Percentiles rank a stretch among this genome's conserved stretches.
Conservation (phyloP, 805 yeast species). For the Cyberlindnera petersonii region DNA sequence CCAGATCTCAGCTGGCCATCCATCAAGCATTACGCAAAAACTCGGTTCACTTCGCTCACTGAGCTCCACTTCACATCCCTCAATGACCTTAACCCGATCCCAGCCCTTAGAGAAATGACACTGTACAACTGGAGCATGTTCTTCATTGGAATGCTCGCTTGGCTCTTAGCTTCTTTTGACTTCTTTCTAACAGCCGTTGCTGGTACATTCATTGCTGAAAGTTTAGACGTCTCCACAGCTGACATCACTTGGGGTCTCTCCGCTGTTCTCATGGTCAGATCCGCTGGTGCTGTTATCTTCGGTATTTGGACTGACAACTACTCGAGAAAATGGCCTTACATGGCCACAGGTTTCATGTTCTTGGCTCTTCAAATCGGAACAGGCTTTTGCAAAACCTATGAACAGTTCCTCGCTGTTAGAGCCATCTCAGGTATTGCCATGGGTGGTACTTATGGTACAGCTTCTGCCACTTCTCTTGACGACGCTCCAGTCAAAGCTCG, state of each 20-base stretch:
- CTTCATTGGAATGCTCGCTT: conserved; percentile 54
- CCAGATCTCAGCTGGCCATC: conserved; percentile 13
- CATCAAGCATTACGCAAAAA: conserved; percentile 19
- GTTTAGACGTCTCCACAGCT: conserved; percentile 41
- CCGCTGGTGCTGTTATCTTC: conserved; percentile 66
- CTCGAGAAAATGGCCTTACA: conserved; percentile 68
- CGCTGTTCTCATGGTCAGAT: conserved; percentile 65
- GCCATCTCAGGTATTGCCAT: conserved; percentile 56
- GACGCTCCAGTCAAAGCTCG: conserved; percentile 61
- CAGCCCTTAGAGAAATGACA: conserved; percentile 36
- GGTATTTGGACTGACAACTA: conserved; percentile 59
- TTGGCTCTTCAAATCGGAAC: conserved; percentile 58
- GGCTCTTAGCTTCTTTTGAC: conserved; percentile 75
- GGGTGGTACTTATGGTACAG: conserved; percentile 48
- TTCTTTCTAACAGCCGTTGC: conserved; percentile 62
- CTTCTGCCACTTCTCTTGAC: conserved; percentile 48
- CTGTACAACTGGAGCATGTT: conserved; percentile 52
- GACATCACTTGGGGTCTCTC: conserved; percentile 73
- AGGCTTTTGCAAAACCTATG: conserved; percentile 55
- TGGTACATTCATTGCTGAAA: conserved; percentile 48
- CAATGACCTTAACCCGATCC: conserved; percentile 40
- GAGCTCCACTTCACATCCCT: conserved; percentile 23
- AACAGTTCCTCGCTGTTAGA: conserved; percentile 59
- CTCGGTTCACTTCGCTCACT: conserved; percentile 27
- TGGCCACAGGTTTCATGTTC: conserved; percentile 48